Percentiles rank a stretch among this genome's conserved stretches.
Conservation (phyloP, 495 filamentous ascomycete genomes). For the Chlorociboria aeruginascens region DNA sequence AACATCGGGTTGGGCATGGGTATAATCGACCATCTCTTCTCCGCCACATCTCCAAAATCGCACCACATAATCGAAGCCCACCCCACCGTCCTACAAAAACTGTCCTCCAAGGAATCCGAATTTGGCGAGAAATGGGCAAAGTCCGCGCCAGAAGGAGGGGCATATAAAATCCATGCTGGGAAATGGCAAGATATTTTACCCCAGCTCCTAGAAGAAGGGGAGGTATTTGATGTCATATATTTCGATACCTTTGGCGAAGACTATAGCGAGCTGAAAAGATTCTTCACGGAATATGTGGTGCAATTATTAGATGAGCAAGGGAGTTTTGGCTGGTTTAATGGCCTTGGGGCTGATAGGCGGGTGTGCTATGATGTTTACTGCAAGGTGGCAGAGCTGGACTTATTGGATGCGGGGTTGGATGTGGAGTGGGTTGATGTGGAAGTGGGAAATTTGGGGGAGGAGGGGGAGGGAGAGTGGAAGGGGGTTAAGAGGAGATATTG, state of each 20-base stretch:
- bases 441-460: constrained; percentile 24
- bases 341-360: constrained; percentile 81
- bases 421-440: constrained; percentile 69
- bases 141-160: constrained; percentile 26
- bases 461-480: constrained; percentile 58
- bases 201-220: constrained; percentile 51
- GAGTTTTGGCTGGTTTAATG: constrained; percentile 89
- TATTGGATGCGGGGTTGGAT: constrained; percentile 84
- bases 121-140: constrained; percentile 36
- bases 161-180: constrained; percentile 39
- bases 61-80: constrained; percentile 95
- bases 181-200: constrained; percentile 79
- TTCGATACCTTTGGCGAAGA: constrained; percentile 97
- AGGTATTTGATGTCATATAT: constrained; percentile 84
- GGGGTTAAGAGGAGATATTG: constrained; percentile 83
- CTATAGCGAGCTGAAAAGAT: constrained; percentile 70
- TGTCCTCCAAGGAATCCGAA: constrained; percentile 32
- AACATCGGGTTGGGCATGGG: constrained; percentile 97
- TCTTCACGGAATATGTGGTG: constrained; percentile 82
- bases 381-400: constrained; percentile 84
- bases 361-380: constrained; percentile 94
- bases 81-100: constrained; percentile 60
- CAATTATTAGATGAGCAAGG: constrained; percentile 61
- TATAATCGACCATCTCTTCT: constrained; percentile 80
- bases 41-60: constrained; percentile 45